These are phyloP conservation scores for Herpotrichia juniperi DNA, from an alignment of 2,329 filamentous ascomycete genomes.

Conservation along the genomic window DNA sequence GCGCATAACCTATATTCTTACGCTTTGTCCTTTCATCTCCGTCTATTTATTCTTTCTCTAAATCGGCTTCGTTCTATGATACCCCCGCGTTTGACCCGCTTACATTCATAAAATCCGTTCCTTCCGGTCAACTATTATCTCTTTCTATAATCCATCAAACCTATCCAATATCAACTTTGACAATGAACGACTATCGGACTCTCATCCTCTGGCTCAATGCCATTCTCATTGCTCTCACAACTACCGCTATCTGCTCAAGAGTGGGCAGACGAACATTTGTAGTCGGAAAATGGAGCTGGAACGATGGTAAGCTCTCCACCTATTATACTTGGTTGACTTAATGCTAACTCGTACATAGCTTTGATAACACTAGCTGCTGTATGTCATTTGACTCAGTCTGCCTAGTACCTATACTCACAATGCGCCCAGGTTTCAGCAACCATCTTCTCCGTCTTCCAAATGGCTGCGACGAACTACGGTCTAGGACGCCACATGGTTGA, in stretches of 20 bases:
- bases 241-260: slow-evolving; percentile 28
- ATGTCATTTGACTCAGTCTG: slow-evolving; percentile 3
- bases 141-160: no score
- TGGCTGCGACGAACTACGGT: slow-evolving; percentile 26
- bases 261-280: slow-evolving; percentile 27
- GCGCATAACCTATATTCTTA: background rate
- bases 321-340: background rate
- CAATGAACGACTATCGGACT: slow-evolving; percentile 17
- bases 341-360: slow-evolving; percentile 17
- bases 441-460: slow-evolving; percentile 30
- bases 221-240: slow-evolving; percentile 29
- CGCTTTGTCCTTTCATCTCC: background rate
- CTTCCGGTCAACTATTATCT: no score
- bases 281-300: slow-evolving; percentile 28
- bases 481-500: slow-evolving; percentile 21
- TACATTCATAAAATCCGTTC: no score
- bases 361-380: slow-evolving; percentile 30
- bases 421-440: slow-evolving; percentile 20
- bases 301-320: slow-evolving; percentile 28
- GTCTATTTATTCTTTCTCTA: background rate
- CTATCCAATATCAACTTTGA: background rate
- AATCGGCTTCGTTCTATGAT: no score
- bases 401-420: background rate
- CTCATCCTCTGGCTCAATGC: slow-evolving; percentile 31
- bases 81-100: no score